phyloP scores from a whole-genome alignment of 495 filamentous ascomycete genomes.

The Amniculicola lignicola region DNA sequence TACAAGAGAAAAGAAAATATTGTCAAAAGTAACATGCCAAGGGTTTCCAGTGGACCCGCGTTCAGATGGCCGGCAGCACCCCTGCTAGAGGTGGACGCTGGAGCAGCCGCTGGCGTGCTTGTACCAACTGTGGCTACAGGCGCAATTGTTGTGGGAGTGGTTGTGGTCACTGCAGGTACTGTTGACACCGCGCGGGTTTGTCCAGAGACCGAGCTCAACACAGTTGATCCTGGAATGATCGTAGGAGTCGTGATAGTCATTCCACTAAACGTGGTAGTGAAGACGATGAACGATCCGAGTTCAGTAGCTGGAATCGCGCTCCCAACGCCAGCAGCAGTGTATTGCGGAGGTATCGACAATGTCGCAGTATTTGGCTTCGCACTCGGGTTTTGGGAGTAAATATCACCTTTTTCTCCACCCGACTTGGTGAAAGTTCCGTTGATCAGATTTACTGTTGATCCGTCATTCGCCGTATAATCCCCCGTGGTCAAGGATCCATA shows the following conservation, averaged over 20 bases:
- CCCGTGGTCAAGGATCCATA: constrained; percentile 42
- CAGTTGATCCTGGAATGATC: constrained; percentile 3
- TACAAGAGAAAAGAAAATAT: too few species aligned
- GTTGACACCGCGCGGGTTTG: constrained; percentile 5
- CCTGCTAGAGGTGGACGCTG: constrained; percentile 10
- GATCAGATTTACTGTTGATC: constrained; percentile 40
- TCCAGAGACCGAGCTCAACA: background rate
- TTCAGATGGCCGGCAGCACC: constrained; percentile 3
- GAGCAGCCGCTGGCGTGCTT: background rate
- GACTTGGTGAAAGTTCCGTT: constrained; percentile 40
- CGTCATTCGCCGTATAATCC: constrained; percentile 35
- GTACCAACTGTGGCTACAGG: constrained; percentile 4
- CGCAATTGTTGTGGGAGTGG: constrained; percentile 13
- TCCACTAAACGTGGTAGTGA: constrained; percentile 7
- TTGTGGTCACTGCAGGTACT: too few species aligned
- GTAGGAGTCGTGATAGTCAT: constrained; percentile 6
- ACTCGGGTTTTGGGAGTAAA: constrained; percentile 38
- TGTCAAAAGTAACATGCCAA: constrained; percentile 18
- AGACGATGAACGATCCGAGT: constrained; percentile 24
- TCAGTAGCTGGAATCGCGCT: constrained; percentile 40
- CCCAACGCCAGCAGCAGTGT: constrained; percentile 40
- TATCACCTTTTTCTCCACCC: constrained; percentile 39
- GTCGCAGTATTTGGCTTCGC: constrained; percentile 43
- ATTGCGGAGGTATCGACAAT: constrained; percentile 43
- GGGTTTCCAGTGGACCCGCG: background rate